Conservation (phyloP, 331 rosid species). For the Telfairia occidentalis region DNA sequence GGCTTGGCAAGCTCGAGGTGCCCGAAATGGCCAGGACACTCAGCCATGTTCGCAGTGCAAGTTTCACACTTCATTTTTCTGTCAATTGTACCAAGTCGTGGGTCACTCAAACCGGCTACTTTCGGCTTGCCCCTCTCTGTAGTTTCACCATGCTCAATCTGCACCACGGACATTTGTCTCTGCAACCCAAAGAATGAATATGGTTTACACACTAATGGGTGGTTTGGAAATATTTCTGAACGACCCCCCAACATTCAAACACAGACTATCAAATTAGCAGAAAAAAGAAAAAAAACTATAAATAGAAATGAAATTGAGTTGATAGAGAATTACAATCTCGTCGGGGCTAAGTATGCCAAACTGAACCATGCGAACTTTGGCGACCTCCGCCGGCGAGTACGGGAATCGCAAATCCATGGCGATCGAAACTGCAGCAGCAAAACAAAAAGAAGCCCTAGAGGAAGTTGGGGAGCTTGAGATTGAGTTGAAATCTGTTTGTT, state of each 20-base stretch:
- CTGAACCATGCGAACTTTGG: constrained; percentile 71
- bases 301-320: not conserved
- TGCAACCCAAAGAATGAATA: constrained; percentile 33
- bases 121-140: constrained; percentile 86
- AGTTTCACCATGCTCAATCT: constrained; percentile 83
- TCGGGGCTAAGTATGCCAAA: constrained; percentile 80
- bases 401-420: constrained; percentile 86
- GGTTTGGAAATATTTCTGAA: not conserved
- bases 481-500: not conserved
- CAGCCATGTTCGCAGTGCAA: constrained; percentile 90
- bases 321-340: constrained; percentile 54
- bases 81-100: constrained; percentile 91
- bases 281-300: too few relatives aligned
- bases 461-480: not conserved
- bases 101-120: constrained; percentile 78
- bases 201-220: not conserved
- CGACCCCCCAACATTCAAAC: constrained; percentile 9
- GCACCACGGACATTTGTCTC: constrained; percentile 97
- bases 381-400: constrained; percentile 78
- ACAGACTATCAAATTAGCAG: not conserved
- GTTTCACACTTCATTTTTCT: constrained; percentile 88
- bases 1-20: constrained; percentile 97
- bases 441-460: constrained; percentile 21
- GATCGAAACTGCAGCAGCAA: constrained; percentile 15
- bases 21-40: constrained; percentile 97